Base-by-base conservation (phyloP, 2,329 filamentous ascomycete species). In the Alternaria rosae region DNA sequence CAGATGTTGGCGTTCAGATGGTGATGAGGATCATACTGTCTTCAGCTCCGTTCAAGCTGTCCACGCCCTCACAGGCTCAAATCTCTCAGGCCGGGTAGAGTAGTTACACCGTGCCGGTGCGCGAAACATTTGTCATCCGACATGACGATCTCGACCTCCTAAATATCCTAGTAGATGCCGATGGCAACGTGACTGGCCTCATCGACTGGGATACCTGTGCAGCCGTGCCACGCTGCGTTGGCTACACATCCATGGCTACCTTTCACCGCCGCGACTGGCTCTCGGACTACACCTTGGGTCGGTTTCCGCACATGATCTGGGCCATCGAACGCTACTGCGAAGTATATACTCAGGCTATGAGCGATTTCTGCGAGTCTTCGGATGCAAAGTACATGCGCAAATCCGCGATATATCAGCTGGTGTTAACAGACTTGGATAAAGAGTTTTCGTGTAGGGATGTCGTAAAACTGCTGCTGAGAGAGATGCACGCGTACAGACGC, bases 61-160 rank as follows among this genome's bases (percentile, higher is more conserved):
- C 21, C 23, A 23, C 15, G 5, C 8, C 30, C 20, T 30, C n/a
- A n/a, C 28, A 25, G 15, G n/a, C 1, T 35, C 12, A 12, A 3
- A 10, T 9, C 13, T 38, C 35, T 11, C 15, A 5, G 11, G 43
- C 12, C 20, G 30, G 43, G 6, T 9, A 48, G 6, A 20, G 28
- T n/a, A 35, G 47, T 32, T 10, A 61, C n/a, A 13, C 28, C 54
- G n/a, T 35, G 12, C 17, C 57, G n/a, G 54, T 20, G 11, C 57
- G 17, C n/a, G 53, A 45, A 43, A 57, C 65, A 0, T 76, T 76
- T 30, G 65, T 67, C 1, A 64, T 75, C 2, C 54, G 48, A 9
- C 72, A 74, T 50, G 32, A 57, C 3, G 73, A 76, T 23, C 59
- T 75, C n/a, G 61, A 71, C 20, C 57, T 69, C 2, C 68, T 74